phyloP scores from a whole-genome alignment of 495 filamentous ascomycete species.

The Annulohypoxylon maeteangense region DNA sequence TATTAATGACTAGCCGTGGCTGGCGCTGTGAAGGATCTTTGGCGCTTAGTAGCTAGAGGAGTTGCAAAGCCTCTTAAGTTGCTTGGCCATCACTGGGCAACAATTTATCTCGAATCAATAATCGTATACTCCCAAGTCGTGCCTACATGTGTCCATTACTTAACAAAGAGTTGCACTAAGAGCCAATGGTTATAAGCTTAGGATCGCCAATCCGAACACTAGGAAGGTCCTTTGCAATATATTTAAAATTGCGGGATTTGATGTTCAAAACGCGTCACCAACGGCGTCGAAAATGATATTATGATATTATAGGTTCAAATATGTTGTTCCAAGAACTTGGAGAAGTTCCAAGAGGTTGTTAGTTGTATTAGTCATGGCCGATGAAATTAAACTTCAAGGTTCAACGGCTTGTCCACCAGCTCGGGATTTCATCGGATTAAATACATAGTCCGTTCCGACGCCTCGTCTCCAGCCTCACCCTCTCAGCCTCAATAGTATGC shows the following conservation, averaged over 20 bases:
- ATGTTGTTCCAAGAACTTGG: not conserved
- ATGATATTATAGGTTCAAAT: not conserved
- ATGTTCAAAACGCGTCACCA: conserved; percentile 6
- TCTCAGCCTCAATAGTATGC: conserved; percentile 22
- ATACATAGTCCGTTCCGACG: conserved; percentile 18
- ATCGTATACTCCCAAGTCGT: not conserved
- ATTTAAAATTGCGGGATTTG: not conserved
- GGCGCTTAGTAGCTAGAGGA: conserved; percentile 18
- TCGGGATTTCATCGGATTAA: not conserved
- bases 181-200: conserved; percentile 6
- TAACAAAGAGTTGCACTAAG: not conserved
- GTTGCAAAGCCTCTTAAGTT: not conserved
- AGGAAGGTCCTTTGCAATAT: not conserved
- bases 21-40: conserved; percentile 14
- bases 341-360: not conserved
- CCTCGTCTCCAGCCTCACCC: conserved; percentile 19
- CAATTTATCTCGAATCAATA: not conserved
- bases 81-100: not conserved
- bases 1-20: not conserved
- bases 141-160: no score
- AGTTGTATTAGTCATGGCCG: not conserved
- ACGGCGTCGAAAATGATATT: not conserved
- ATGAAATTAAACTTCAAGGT: not conserved
- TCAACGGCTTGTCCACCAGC: conserved; percentile 7
- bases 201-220: not conserved